Evolutionary conservation across 331 rosid species (phyloP), one percentile per base, ranked within the genome.

Genomic region (Pyracantha coccinea): DNA sequence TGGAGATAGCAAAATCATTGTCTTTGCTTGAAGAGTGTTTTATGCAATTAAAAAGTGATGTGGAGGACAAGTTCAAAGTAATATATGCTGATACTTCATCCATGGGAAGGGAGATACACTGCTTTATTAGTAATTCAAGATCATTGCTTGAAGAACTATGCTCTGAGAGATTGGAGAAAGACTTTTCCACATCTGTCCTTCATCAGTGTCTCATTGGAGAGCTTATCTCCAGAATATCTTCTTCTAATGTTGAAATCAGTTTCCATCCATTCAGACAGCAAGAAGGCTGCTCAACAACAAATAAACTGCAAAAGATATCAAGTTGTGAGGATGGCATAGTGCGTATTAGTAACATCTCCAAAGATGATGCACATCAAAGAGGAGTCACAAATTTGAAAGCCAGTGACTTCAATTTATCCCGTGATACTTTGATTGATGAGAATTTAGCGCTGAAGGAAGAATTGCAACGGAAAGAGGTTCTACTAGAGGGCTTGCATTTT

Each of bases 401-500:
- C 55, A 66, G 14, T 32, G 83, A 84, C 68, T 76, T 75, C 77
- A 80, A 82, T 38, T 72, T 83, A 15, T 81, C 86, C 61, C 10
- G 33, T 83, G 86, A 63, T 72, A 68, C 77, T 62, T 69, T 77
- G 68, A 57, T 79, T 57, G 64, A 82, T 66, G 96, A 91, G 81
- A 89, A 85, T 75, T 68, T 78, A 68, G 81, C 86, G 75, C 87
- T 94, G 64, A 86, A 78, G 77, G 86, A 86, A 69, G 99, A 94
- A 77, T 60, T 94, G 78, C 71, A 80, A 77, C 81, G 99, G 88
- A 94, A 92, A 73, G 88, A 86, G 74, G 87, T 83, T 81, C 80
- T 94, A 77, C 76, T 94, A 28, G 99, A 91, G 55, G 97, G 99
- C 38, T 82, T 92, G 84, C 89, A 87, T 77, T 94, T 94, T 83